phyloP scores from a whole-genome alignment of 2,329 filamentous ascomycete genomes.

The Pseudodiploospora longispora region DNA sequence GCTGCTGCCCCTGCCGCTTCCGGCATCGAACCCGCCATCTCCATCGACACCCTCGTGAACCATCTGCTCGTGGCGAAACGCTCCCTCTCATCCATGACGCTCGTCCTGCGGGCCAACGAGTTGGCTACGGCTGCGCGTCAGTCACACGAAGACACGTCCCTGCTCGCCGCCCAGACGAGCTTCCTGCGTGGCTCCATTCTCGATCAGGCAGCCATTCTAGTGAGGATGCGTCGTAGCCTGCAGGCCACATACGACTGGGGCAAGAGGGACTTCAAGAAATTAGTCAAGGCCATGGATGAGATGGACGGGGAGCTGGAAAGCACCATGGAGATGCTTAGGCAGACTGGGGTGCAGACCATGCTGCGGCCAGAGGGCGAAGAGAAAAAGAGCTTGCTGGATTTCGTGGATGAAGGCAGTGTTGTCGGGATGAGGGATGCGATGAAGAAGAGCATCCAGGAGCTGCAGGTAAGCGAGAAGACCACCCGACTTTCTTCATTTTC shows the following conservation, averaged over 20 bases:
- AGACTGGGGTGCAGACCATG: constrained; percentile 54
- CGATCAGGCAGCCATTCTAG: constrained; percentile 46
- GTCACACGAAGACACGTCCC: constrained; percentile 69
- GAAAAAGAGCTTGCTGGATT: constrained; percentile 61
- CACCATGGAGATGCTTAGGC: constrained; percentile 57
- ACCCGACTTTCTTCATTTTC: constrained; percentile 9
- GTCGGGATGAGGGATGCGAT: constrained; percentile 56
- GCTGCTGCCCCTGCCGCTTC: neutral
- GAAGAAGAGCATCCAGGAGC: constrained; percentile 61
- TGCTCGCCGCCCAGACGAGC: constrained; percentile 61
- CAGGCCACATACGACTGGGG: constrained; percentile 49
- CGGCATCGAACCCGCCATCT: constrained; percentile 13
- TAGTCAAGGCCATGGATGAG: constrained; percentile 58
- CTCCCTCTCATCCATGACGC: constrained; percentile 73
- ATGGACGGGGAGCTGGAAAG: constrained; percentile 56
- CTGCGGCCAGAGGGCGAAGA: constrained; percentile 53
- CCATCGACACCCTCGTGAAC: constrained; percentile 70
- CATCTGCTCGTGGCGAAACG: constrained; percentile 83
- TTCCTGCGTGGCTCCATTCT: constrained; percentile 57
- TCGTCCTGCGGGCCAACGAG: constrained; percentile 80
- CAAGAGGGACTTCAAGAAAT: constrained; percentile 50
- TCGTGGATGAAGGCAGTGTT: constrained; percentile 66
- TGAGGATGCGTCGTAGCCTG: constrained; percentile 42
- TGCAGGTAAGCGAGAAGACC: constrained; percentile 44
- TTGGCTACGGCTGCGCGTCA: constrained; percentile 69